A percentile compares a stretch with the other conserved stretches of the same genome.
phyloP scores from a whole-genome alignment of 2,329 filamentous ascomycete species.

The Colletotrichum horii region DNA sequence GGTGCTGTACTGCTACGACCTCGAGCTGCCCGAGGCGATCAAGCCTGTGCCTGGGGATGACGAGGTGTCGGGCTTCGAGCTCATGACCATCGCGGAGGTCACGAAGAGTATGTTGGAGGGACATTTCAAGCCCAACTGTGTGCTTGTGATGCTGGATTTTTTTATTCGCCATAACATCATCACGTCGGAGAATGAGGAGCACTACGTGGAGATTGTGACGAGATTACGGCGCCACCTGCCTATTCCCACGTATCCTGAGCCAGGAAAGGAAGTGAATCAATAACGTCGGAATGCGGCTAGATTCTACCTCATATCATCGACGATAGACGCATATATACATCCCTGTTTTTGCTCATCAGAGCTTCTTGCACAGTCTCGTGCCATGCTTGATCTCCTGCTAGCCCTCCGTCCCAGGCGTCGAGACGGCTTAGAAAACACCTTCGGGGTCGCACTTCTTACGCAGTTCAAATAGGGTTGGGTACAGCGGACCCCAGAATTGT shows the following conservation, averaged over 20 bases:
- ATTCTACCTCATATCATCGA: too few relatives aligned
- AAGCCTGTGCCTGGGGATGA: slow-evolving; percentile 73
- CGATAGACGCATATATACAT: not conserved
- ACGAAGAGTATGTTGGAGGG: slow-evolving; percentile 65
- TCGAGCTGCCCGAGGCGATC: slow-evolving; percentile 65
- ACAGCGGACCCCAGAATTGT: slow-evolving; percentile 44
- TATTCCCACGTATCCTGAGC: slow-evolving; percentile 31
- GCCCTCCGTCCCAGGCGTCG: slow-evolving; percentile 48
- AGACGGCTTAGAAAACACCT: slow-evolving; percentile 42
- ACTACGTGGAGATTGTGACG: slow-evolving; percentile 71
- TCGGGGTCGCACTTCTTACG: slow-evolving; percentile 28
- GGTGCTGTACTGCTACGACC: slow-evolving; percentile 75
- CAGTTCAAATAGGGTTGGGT: slow-evolving; percentile 37
- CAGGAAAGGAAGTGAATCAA: not conserved
- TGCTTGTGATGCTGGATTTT: slow-evolving; percentile 80
- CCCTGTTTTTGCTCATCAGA: not conserved
- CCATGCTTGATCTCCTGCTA: slow-evolving; percentile 46
- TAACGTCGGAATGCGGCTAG: rapidly evolving
- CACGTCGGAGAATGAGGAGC: slow-evolving; percentile 72
- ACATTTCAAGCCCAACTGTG: slow-evolving; percentile 87
- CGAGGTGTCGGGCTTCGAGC: slow-evolving; percentile 78
- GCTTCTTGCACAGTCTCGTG: slow-evolving; percentile 41
- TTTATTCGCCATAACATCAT: slow-evolving; percentile 78
- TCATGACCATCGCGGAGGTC: slow-evolving; percentile 68
- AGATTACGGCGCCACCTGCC: slow-evolving; percentile 50